Conservation (phyloP, 192 early-diverging fungal genomes). For the Diversispora eburnea region DNA sequence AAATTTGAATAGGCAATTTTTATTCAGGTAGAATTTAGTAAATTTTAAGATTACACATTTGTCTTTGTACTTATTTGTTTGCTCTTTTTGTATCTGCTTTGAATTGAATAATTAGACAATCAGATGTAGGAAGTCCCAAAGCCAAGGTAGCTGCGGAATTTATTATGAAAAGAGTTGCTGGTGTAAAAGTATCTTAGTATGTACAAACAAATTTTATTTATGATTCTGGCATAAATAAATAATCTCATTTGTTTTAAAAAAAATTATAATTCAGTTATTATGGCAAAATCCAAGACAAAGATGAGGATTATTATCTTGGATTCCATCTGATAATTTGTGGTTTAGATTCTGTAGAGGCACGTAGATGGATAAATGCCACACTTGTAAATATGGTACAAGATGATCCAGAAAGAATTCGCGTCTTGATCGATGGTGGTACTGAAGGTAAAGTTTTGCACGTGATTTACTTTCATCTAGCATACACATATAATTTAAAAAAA, state of each 20-base stretch:
- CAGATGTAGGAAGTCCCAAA: conserved; percentile 75
- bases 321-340: conserved; percentile 91
- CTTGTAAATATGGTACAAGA: conserved; percentile 77
- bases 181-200: conserved; percentile 68
- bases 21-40: conserved; percentile 57
- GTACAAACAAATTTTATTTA: conserved; percentile 13
- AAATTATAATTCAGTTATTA: conserved; percentile 51
- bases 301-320: conserved; percentile 85
- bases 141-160: conserved; percentile 75
- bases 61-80: background rate
- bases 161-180: conserved; percentile 64
- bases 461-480: background rate
- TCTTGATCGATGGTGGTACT: conserved; percentile 93
- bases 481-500: background rate
- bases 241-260: background rate
- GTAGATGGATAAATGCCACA: conserved; percentile 96
- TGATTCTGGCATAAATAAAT: background rate
- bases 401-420: conserved; percentile 71
- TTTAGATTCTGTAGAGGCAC: conserved; percentile 90
- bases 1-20: conserved; percentile 81
- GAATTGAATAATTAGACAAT: conserved; percentile 36
- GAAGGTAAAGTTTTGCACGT: conserved; percentile 55
- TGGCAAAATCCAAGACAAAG: conserved; percentile 95
- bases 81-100: background rate
- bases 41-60: background rate